phyloP scores from a whole-genome alignment of 306 rosid genomes.

The Acmispon strigosus region DNA sequence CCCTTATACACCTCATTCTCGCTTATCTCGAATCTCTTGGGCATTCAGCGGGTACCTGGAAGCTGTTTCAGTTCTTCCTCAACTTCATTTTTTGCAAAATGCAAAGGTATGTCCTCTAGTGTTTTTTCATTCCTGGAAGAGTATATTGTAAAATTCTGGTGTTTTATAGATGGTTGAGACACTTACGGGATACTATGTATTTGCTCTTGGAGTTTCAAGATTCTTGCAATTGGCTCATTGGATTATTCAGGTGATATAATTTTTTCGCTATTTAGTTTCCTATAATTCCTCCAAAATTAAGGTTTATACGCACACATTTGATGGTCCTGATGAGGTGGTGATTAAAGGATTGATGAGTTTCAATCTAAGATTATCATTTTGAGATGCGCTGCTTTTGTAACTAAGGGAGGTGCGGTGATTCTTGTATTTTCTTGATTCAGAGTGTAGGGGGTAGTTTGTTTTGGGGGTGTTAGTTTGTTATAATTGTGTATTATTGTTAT shows the following conservation, averaged over 20 bases:
- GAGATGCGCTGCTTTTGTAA: too few species aligned
- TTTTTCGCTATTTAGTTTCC: background rate
- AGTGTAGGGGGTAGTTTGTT: too few species aligned
- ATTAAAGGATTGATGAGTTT: too few species aligned
- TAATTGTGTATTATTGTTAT: too few species aligned
- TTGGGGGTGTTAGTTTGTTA: too few species aligned
- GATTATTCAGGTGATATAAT: conserved; percentile 51
- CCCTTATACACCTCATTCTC: conserved; percentile 18
- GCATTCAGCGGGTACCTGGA: conserved; percentile 60
- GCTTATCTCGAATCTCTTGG: conserved; percentile 30
- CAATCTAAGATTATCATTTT: too few species aligned
- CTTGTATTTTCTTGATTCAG: too few species aligned
- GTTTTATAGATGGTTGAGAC: conserved; percentile 66
- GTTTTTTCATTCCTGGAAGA: background rate
- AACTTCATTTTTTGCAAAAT: conserved; percentile 65
- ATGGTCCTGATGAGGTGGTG: too few species aligned
- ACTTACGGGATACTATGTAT: conserved; percentile 74
- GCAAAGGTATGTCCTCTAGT: conserved; percentile 47
- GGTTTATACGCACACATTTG: background rate
- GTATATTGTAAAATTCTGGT: background rate
- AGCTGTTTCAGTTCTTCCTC: conserved; percentile 73
- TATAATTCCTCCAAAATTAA: background rate
- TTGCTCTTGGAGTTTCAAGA: conserved; percentile 82
- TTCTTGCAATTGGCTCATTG: conserved; percentile 63
- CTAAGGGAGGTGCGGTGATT: too few species aligned